These are phyloP conservation scores for Triticum urartu DNA, from an alignment of 176 grass and related monocot genomes.

Conservation along the genomic window DNA sequence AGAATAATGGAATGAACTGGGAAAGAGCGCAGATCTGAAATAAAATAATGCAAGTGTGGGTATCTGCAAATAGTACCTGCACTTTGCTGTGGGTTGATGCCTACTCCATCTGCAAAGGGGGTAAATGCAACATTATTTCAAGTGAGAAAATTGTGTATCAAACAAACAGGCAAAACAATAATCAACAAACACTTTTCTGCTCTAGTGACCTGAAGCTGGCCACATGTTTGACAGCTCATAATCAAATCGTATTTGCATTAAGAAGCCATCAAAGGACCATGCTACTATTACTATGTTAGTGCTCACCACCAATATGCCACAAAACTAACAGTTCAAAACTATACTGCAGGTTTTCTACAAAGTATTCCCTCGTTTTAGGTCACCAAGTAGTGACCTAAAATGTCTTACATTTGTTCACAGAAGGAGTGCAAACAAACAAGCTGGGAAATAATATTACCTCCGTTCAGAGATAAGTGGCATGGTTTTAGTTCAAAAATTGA, in stretches of 20 bases:
- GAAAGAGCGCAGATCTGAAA: not conserved
- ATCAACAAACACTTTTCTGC: not conserved
- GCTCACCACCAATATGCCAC: not conserved
- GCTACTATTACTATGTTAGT: not conserved
- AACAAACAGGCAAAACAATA: not conserved
- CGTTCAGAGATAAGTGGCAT: too few species aligned
- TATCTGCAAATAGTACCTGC: slow-evolving; percentile 53
- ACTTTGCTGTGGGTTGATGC: slow-evolving; percentile 98
- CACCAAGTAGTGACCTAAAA: too few species aligned
- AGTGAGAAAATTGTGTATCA: not conserved
- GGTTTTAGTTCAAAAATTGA: too few species aligned
- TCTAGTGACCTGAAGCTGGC: not conserved
- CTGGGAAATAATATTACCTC: not conserved
- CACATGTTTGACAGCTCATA: not conserved
- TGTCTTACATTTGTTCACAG: too few species aligned
- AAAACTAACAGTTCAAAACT: not conserved
- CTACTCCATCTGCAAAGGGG: slow-evolving; percentile 80
- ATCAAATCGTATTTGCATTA: not conserved
- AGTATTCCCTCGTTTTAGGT: too few species aligned
- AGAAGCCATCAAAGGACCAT: not conserved
- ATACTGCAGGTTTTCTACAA: not conserved
- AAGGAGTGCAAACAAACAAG: not conserved
- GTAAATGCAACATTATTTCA: not conserved
- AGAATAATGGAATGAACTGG: not conserved
- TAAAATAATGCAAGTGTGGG: not conserved